Evolutionary conservation across 169 alveolate genomes (phyloP), one percentile per base, ranked within the genome.

Genomic region (Plasmodium vinckei): DNA sequence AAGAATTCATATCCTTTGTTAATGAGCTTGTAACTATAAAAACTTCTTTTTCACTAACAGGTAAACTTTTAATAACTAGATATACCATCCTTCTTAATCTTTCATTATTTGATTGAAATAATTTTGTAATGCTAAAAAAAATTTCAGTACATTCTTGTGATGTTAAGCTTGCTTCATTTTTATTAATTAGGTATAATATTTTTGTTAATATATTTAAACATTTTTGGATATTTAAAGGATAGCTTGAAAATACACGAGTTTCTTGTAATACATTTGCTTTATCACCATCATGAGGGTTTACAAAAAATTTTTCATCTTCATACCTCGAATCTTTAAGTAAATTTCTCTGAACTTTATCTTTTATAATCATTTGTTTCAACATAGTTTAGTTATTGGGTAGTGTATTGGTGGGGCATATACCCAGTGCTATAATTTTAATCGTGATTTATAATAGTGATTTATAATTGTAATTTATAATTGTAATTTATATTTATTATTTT

Each of bases 21-120:
- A 98, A 93, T 13, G 99, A 97, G 60, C 98, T 95, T 53, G 99
- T 98, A 60, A 98, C 98, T 51, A 98, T 97, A 94, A 98, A 98
- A 1, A 95, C 97, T 79, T 96, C 98, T 54, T 97, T 92, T 42
- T 97, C 99, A 23, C 92, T 93, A 15, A 97, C 99, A 2, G 94
- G 96, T 25, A 98, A 90, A 44, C 95, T 96, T 92, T 97, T 98
- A 86, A 98, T 95, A 77, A 97, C 94, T 71, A 98, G 88, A 69
- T 97, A 97, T 27, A 97, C 95, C 93, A 98, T 93, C 39, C 99
- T 94, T 42, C 99, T 89, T 64, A 98, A 93, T 46, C 96, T 87
- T 63, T 95, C 97, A 73, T 97, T 94, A 42, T 93, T 92, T 1
- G 98, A 95, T 89, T 98, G 99, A 92, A 97, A 97, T 33, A 98